Percentiles rank a stretch among this genome's conserved stretches.
Conservation (phyloP, 306 rosid genomes). For the Cucurbita pepo region DNA sequence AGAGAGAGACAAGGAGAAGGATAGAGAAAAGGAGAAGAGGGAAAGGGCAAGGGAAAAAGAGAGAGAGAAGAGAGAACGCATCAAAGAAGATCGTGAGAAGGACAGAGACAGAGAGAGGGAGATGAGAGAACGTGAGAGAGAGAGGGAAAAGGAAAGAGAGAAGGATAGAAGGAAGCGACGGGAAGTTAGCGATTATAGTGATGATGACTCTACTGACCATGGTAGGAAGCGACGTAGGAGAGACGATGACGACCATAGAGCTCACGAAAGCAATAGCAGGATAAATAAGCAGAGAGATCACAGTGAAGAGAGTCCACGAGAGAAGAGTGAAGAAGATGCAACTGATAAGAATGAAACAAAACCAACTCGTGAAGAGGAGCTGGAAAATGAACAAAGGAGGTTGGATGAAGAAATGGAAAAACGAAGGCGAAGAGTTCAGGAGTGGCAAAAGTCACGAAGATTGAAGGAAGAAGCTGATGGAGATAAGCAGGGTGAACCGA, state of each 20-base stretch:
- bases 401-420: constrained; percentile 93
- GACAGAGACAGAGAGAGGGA: too few relatives aligned
- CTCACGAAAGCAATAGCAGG: constrained; percentile 33
- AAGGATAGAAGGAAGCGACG: constrained; percentile 37
- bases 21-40: constrained; percentile 33
- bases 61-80: constrained; percentile 23
- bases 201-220: constrained; percentile 41
- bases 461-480: constrained; percentile 66
- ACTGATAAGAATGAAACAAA: constrained; percentile 27
- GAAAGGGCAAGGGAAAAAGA: constrained; percentile 21
- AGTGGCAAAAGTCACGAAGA: constrained; percentile 85
- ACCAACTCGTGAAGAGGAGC: constrained; percentile 54
- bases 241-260: constrained; percentile 42
- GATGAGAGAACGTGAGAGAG: too few relatives aligned
- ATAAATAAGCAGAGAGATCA: constrained; percentile 35
- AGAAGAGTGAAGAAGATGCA: constrained; percentile 34
- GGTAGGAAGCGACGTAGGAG: constrained; percentile 51
- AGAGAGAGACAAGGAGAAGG: too few relatives aligned
- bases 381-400: constrained; percentile 64
- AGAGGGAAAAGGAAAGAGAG: too few relatives aligned
- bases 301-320: constrained; percentile 36
- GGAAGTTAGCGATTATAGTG: constrained; percentile 43
- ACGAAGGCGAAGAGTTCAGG: constrained; percentile 90
- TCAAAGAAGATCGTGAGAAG: too few relatives aligned
- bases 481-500: constrained; percentile 50